These are phyloP conservation scores for Podospora fimiseda DNA, from an alignment of 495 filamentous ascomycete species.

Conservation along the genomic window DNA sequence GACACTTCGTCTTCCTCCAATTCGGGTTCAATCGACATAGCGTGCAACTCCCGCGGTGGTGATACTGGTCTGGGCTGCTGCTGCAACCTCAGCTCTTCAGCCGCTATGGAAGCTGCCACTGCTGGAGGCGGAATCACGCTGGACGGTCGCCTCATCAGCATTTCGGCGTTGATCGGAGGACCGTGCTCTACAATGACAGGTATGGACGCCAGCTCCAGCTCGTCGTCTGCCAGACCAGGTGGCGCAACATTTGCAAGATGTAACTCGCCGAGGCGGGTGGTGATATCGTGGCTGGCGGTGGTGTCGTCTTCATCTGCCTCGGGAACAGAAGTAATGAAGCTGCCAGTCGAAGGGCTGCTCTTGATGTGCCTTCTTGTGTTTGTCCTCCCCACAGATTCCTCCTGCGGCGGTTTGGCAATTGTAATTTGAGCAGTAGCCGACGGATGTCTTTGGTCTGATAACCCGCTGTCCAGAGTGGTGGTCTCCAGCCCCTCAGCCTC, in stretches of 20 bases:
- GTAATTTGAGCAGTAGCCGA: slow-evolving; percentile 23
- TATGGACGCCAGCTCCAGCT: slow-evolving; percentile 33
- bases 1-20: neutral
- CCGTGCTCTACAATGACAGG: slow-evolving; percentile 41
- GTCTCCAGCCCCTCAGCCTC: slow-evolving; percentile 77
- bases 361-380: slow-evolving; percentile 69
- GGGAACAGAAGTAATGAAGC: slow-evolving; percentile 60
- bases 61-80: neutral
- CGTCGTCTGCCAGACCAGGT: too few species aligned
- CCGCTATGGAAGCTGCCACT: neutral
- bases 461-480: slow-evolving; percentile 16
- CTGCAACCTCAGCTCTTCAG: neutral
- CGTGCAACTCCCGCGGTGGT: neutral
- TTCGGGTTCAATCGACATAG: neutral
- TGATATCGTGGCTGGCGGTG: slow-evolving; percentile 23
- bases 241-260: slow-evolving; percentile 5
- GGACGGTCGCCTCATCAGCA: slow-evolving; percentile 20
- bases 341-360: slow-evolving; percentile 68
- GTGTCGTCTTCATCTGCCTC: slow-evolving; percentile 64
- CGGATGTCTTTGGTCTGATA: slow-evolving; percentile 15
- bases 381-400: slow-evolving; percentile 33
- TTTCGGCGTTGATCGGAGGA: neutral
- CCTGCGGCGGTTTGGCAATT: slow-evolving; percentile 40
- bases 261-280: slow-evolving; percentile 33
- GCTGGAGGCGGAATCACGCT: slow-evolving; percentile 21